Conservation (phyloP, 805 yeast species). For the Starmera dryadoides region DNA sequence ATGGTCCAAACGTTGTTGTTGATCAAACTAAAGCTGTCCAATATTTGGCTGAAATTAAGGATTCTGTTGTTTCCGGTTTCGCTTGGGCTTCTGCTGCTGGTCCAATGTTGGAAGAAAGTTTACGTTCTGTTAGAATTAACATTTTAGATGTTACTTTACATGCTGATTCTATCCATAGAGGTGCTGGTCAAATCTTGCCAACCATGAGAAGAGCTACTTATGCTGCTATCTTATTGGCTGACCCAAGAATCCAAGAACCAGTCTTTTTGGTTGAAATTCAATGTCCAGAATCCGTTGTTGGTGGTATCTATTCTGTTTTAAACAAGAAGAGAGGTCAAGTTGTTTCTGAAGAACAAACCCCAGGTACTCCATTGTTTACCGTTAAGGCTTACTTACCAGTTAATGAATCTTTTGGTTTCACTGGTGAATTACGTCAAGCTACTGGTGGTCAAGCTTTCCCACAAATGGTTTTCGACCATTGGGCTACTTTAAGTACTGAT, state of each 20-base stretch:
- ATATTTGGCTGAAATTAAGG: constrained; percentile 98
- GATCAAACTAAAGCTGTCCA: constrained; percentile 99
- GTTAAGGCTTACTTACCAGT: constrained; percentile 99
- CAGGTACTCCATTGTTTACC: constrained; percentile 99
- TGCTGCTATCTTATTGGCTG: constrained; percentile 97
- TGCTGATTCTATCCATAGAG: constrained; percentile 99
- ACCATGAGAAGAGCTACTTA: constrained; percentile 99
- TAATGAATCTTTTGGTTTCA: constrained; percentile 99
- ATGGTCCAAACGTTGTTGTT: constrained; percentile 97
- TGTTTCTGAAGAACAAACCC: constrained; percentile 98
- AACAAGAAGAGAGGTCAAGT: constrained; percentile 99
- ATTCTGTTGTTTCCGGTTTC: constrained; percentile 99
- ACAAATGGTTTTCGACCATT: constrained; percentile 99
- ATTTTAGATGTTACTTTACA: constrained; percentile 98
- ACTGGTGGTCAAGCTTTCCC: constrained; percentile 99
- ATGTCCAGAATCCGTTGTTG: constrained; percentile 99
- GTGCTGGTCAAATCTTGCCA: constrained; percentile 99
- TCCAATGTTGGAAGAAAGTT: constrained; percentile 94
- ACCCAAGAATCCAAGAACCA: constrained; percentile 99
- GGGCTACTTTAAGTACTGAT: constrained; percentile 89
- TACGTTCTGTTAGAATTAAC: constrained; percentile 96
- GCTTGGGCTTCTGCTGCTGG: constrained; percentile 99
- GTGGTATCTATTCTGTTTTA: constrained; percentile 99
- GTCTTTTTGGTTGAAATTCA: constrained; percentile 98
- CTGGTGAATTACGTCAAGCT: constrained; percentile 98